These are phyloP conservation scores for Alnus glutinosa DNA, from an alignment of 306 rosid genomes.

Conservation along the genomic window DNA sequence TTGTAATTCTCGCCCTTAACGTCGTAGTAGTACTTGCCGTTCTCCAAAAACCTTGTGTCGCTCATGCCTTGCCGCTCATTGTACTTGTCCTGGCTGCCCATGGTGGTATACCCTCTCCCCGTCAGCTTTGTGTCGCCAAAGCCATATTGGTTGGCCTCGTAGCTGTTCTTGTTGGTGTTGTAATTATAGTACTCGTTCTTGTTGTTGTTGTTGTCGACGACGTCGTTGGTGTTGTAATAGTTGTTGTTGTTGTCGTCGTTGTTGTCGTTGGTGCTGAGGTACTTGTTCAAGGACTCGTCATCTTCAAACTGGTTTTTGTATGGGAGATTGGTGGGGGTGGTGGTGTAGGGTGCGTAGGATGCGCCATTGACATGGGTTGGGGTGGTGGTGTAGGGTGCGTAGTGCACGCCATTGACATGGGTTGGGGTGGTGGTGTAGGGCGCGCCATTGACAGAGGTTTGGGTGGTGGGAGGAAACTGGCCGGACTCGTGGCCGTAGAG, in stretches of 20 bases:
- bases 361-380: conserved; percentile 27
- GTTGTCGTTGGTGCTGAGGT: conserved; percentile 34
- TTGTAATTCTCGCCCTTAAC: conserved; percentile 32
- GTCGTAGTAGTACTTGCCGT: conserved; percentile 66
- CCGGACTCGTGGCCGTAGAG: conserved; percentile 78
- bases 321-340: conserved; percentile 29
- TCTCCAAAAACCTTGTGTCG: conserved; percentile 80
- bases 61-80: conserved; percentile 79
- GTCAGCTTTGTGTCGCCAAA: conserved; percentile 31
- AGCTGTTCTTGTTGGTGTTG: conserved; percentile 34
- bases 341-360: conserved; percentile 8
- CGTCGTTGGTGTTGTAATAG: conserved; percentile 20
- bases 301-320: conserved; percentile 44
- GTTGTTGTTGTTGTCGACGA: conserved; percentile 23
- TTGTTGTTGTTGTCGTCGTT: conserved; percentile 33
- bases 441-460: conserved; percentile 25
- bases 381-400: conserved; percentile 26
- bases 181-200: conserved; percentile 19
- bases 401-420: conserved; percentile 12
- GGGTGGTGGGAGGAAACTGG: conserved; percentile 43
- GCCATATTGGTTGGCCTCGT: conserved; percentile 25
- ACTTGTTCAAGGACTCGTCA: conserved; percentile 19
- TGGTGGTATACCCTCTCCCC: conserved; percentile 39
- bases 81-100: conserved; percentile 32
- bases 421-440: conserved; percentile 27